Conservation (phyloP, 306 rosid species). For the Castanea mollissima region DNA sequence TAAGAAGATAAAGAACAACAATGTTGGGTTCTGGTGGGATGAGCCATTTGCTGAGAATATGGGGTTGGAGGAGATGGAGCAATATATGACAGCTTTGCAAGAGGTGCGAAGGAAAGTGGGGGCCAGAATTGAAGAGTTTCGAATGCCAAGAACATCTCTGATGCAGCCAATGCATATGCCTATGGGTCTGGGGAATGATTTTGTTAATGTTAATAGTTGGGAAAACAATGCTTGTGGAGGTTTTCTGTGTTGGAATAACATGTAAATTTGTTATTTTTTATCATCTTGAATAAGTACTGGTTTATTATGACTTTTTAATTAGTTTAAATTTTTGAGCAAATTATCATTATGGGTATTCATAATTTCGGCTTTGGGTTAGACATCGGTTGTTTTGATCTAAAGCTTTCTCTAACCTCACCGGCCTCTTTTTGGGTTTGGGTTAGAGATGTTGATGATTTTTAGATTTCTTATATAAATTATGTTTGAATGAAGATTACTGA, state of each 20-base stretch:
- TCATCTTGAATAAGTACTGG: too few relatives aligned
- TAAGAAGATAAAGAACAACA: not conserved
- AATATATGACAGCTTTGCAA: slow-evolving; percentile 16
- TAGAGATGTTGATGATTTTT: too few relatives aligned
- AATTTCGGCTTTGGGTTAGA: too few relatives aligned
- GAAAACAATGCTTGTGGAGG: not conserved
- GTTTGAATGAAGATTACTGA: too few relatives aligned
- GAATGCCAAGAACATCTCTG: not conserved
- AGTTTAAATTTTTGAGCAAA: too few relatives aligned
- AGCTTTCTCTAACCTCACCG: too few relatives aligned
- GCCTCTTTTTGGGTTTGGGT: too few relatives aligned
- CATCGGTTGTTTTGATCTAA: too few relatives aligned
- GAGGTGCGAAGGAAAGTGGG: slow-evolving; percentile 36
- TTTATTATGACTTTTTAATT: too few relatives aligned
- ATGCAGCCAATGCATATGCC: not conserved
- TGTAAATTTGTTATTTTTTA: too few relatives aligned
- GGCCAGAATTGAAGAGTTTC: not conserved
- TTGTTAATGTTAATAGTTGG: not conserved
- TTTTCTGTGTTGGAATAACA: not conserved
- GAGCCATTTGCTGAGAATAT: slow-evolving; percentile 28
- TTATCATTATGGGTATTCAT: too few relatives aligned
- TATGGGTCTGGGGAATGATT: not conserved
- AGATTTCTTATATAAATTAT: too few relatives aligned
- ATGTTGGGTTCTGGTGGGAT: slow-evolving; percentile 39
- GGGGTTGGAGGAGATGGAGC: slow-evolving; percentile 27